Evolutionary conservation across 2,329 filamentous ascomycete genomes (phyloP), one percentile per base, ranked within the genome.

Genomic region (Pseudogymnoascus destructans): DNA sequence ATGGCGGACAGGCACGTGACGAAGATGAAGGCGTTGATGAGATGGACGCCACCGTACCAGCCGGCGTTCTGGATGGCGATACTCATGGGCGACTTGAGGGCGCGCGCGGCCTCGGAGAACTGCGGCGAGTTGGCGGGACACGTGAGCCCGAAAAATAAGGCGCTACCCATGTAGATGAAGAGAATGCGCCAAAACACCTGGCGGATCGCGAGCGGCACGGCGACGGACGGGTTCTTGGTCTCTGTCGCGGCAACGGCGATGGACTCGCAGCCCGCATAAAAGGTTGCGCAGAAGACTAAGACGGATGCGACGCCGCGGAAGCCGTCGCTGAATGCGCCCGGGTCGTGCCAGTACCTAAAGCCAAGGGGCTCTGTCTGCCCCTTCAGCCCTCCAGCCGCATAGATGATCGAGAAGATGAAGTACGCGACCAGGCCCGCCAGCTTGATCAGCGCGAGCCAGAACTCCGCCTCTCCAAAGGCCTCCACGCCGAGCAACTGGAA

Each of bases 21-120:
- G 56, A 91, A 77, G 65, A 89, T 87, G 66, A 89, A 85, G 36
- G 82, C 85, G 63, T 91, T 91, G 73, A 91, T 86, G 1, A 91
- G 77, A 66, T 91, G 82, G 0, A 86, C 84, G 58, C 85, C 87
- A 23, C 79, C 81, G 58, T 85, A 70, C 79, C 85, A 90, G 1
- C 86, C 86, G 1, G 86, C 87, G 60, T 81, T 87, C 61, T 85
- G 80, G 49, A 91, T 79, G 1, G 85, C 85, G 60, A 89, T 79
- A 0, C 85, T 89, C 78, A 89, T 86, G 0, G 85, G 85, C 17
- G 82, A 86, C 70, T 85, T 79, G 23, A 89, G 75, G 0, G 85
- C 84, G 59, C 83, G 79, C 3, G 69, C 70, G 3, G 79, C 80
- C 25, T 80, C 81, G 38, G 86, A 75, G 0, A 91, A 76, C 0